Percentiles rank a stretch among this genome's conserved stretches.
Conservation (phyloP, 2,329 filamentous ascomycete genomes). For the Trichoderma atroviride region DNA sequence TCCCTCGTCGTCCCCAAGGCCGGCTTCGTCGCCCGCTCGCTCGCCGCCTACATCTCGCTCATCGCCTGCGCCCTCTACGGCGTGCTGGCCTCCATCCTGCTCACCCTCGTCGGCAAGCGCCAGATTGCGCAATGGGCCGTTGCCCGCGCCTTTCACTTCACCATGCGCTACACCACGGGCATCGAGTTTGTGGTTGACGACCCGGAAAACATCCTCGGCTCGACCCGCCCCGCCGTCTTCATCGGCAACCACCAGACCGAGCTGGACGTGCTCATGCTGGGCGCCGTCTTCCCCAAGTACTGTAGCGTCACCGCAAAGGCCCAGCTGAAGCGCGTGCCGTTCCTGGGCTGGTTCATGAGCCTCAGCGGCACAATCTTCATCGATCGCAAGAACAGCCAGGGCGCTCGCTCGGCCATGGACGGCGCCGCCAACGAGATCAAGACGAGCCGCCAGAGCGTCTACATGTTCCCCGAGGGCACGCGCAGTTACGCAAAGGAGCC, state of each 20-base stretch:
- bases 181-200: slow-evolving; percentile 77
- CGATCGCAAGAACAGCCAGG: slow-evolving; percentile 81
- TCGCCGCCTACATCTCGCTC: slow-evolving; percentile 67
- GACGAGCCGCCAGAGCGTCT: slow-evolving; percentile 71
- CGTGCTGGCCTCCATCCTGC: slow-evolving; percentile 69
- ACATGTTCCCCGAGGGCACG: slow-evolving; percentile 91
- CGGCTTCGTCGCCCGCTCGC: slow-evolving; percentile 69
- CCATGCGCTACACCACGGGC: slow-evolving; percentile 75
- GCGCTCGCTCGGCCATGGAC: slow-evolving; percentile 82
- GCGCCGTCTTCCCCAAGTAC: slow-evolving; percentile 84
- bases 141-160: slow-evolving; percentile 76
- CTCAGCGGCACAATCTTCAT: slow-evolving; percentile 93
- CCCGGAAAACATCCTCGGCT: slow-evolving; percentile 61
- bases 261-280: slow-evolving; percentile 90
- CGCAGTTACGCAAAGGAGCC: slow-evolving; percentile 85
- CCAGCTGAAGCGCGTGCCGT: slow-evolving; percentile 74
- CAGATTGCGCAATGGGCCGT: slow-evolving; percentile 84
- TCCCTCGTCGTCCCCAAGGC: slow-evolving; percentile 61
- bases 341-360: slow-evolving; percentile 93
- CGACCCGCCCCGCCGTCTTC: slow-evolving; percentile 80
- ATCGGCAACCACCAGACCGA: slow-evolving; percentile 96
- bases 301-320: slow-evolving; percentile 93
- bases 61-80: slow-evolving; percentile 69
- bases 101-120: slow-evolving; percentile 72
- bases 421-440: slow-evolving; percentile 81